These are phyloP conservation scores for Cyclocybe cylindracea DNA, from an alignment of 768 basidiomycete species.

Conservation along the genomic window DNA sequence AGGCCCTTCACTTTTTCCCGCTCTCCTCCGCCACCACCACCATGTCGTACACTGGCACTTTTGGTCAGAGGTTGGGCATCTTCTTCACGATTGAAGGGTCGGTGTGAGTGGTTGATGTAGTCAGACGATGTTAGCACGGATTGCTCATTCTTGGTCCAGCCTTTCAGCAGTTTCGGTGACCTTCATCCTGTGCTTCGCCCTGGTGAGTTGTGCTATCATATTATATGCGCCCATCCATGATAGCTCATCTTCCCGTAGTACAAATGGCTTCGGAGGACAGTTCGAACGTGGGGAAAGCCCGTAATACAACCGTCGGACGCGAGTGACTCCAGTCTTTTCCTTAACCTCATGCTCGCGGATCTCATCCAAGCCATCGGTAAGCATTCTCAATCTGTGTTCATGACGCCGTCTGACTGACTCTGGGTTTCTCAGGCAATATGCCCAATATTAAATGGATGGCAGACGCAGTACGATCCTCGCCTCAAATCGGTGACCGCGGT, in stretches of 20 bases:
- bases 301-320: slow-evolving; percentile 21
- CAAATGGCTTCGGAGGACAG: slow-evolving; percentile 20
- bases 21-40: too few species aligned
- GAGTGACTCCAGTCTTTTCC: slow-evolving; percentile 39
- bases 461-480: slow-evolving; percentile 25
- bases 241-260: slow-evolving; percentile 3
- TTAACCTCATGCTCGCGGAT: slow-evolving; percentile 50
- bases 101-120: too few species aligned
- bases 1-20: too few species aligned
- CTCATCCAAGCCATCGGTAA: slow-evolving; percentile 43
- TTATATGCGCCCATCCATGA: not conserved
- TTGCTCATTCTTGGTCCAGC: slow-evolving; percentile 1
- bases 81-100: too few species aligned
- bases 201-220: slow-evolving; percentile 16
- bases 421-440: slow-evolving; percentile 31
- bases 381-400: not conserved
- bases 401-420: not conserved
- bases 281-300: slow-evolving; percentile 9
- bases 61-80: too few species aligned
- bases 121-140: too few species aligned
- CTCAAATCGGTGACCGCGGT: too few species aligned
- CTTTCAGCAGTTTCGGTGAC: slow-evolving; percentile 20
- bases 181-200: slow-evolving; percentile 22
- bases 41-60: too few species aligned
- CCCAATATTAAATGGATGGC: slow-evolving; percentile 45